phyloP scores from a whole-genome alignment of 2,329 filamentous ascomycete species.

The Samsoniella hepiali region DNA sequence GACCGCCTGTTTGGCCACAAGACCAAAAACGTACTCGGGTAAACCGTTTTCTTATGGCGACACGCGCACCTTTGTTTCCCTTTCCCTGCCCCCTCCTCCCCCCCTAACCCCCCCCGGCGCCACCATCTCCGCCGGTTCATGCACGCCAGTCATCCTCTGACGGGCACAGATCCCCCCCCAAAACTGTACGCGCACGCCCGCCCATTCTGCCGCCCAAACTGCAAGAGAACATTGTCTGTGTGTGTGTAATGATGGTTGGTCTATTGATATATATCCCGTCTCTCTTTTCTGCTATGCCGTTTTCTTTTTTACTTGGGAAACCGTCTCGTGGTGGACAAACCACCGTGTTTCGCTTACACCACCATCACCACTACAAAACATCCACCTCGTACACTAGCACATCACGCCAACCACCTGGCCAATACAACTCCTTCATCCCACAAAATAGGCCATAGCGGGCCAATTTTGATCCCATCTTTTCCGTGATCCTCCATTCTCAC shows the following conservation, averaged over 20 bases:
- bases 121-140: slow-evolving; percentile 12
- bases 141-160: neutral
- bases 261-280: neutral
- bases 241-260: neutral
- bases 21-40: too few species aligned
- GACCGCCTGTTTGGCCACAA: too few species aligned
- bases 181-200: too few species aligned
- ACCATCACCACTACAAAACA: neutral
- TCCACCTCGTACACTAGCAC: neutral
- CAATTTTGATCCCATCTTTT: neutral
- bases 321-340: too few species aligned
- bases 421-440: neutral
- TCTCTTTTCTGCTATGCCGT: neutral
- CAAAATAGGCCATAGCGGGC: neutral
- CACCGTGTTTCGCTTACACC: neutral
- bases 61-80: too few species aligned
- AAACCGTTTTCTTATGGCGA: too few species aligned
- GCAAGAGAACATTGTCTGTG: slow-evolving; percentile 1
- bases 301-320: neutral
- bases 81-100: neutral
- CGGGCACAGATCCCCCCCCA: neutral
- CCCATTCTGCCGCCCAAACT: neutral
- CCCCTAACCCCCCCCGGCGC: neutral
- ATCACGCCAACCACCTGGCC: neutral
- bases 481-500: neutral